Conservation (phyloP, 1,139 yeast species). For the Debaryomycetaceae sp. region DNA sequence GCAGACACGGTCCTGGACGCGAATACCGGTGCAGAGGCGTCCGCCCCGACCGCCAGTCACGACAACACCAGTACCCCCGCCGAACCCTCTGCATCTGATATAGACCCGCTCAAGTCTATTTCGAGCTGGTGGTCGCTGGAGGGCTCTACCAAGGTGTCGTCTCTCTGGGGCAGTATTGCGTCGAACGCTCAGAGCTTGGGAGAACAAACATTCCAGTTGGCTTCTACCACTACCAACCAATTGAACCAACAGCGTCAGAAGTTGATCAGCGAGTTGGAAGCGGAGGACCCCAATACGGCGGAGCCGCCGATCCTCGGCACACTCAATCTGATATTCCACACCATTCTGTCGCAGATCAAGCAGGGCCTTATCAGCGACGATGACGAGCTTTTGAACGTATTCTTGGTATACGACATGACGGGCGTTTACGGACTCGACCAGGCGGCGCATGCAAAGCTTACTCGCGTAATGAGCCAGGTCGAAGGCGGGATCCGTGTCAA, state of each 20-base stretch:
- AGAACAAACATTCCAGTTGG: slow-evolving; percentile 34
- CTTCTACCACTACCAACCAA: slow-evolving; percentile 33
- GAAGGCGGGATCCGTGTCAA: slow-evolving; percentile 72
- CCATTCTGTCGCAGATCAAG: slow-evolving; percentile 31
- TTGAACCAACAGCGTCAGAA: slow-evolving; percentile 32
- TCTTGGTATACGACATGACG: slow-evolving; percentile 67
- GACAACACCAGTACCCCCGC: slow-evolving; percentile 4
- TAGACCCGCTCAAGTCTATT: slow-evolving; percentile 60
- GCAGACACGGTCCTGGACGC: slow-evolving; percentile 2
- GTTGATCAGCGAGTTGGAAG: slow-evolving; percentile 15
- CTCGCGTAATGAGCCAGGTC: slow-evolving; percentile 80
- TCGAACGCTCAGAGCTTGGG: slow-evolving; percentile 31
- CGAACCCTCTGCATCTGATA: slow-evolving; percentile 13
- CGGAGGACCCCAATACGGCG: slow-evolving; percentile 9
- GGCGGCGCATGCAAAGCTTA: slow-evolving; percentile 59
- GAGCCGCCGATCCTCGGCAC: slow-evolving; percentile 22
- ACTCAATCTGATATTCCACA: slow-evolving; percentile 25
- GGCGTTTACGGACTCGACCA: slow-evolving; percentile 60
- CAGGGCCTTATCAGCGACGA: slow-evolving; percentile 68
- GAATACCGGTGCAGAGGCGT: not conserved
- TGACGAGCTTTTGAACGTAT: slow-evolving; percentile 33
- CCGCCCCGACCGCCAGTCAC: slow-evolving; percentile 1
- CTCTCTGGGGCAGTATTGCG: slow-evolving; percentile 51
- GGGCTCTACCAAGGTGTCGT: slow-evolving; percentile 67
- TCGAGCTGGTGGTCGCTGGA: slow-evolving; percentile 75